Evolutionary conservation across 2,329 filamentous ascomycete species (phyloP), one percentile per base, ranked within the genome.

Genomic region (Colletotrichum lindemuthianum): DNA sequence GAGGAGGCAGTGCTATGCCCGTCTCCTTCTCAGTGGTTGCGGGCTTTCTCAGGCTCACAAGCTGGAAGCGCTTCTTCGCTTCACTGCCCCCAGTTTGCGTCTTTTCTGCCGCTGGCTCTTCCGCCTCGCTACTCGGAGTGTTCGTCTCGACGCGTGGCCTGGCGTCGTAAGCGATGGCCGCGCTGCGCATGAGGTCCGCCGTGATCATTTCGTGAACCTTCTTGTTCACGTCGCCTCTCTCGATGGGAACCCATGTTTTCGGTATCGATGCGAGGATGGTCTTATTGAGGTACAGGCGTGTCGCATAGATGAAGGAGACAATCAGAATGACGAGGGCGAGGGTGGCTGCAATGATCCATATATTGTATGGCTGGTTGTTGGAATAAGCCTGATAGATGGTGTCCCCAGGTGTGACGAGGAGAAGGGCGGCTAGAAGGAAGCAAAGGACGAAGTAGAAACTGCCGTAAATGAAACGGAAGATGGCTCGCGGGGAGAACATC

Each of bases 241-340:
- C 92, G 67, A 97, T 84, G 0, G 94, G 94, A 13, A 97, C 86
- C 86, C 92, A 96, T 58, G 87, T 82, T 76, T 95, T 96, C 1
- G 96, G 96, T 64, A 99, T 97, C 4, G 88, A 89, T 15, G 89
- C 87, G 8, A 98, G 84, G 8, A 92, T 88, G 49, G 86, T 91
- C 67, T 92, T 88, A 72, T 92, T 96, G 57, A 95, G 92, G 78
- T 95, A 97, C 16, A 97, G 86, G n/a, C 96, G 86, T 57, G 89
- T 87, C 59, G 89, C 86, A 76, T 97, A 97, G 71, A 97, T 87
- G 71, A 97, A 88, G 48, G 87, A 77, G 47, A 92, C 86, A 57
- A 93, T 79, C 49, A 92, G 67, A 49, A 90, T 81, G 12, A 92
- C 93, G 51, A 93, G 80, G 60, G 94, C 78, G 74, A 96, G 96